These are phyloP conservation scores for Coemansia erecta DNA, from an alignment of 192 early-diverging fungal species.

Conservation along the genomic window DNA sequence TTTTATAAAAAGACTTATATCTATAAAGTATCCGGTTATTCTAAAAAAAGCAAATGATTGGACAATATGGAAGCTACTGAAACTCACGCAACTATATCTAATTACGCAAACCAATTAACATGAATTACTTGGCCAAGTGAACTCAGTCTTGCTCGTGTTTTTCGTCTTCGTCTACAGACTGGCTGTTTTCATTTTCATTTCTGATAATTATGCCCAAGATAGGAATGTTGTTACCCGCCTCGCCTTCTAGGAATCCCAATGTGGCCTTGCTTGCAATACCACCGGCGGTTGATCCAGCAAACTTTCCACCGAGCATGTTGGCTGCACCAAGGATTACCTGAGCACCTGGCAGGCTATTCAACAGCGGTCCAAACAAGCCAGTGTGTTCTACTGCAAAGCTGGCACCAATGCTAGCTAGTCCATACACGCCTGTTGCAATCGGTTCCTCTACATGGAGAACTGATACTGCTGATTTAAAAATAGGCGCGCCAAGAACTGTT, in stretches of 20 bases:
- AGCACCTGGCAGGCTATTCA: slow-evolving; percentile 33
- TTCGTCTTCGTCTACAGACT: not conserved
- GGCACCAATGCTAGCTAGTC: slow-evolving; percentile 40
- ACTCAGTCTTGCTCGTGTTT: not conserved
- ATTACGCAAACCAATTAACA: no score
- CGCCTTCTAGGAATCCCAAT: slow-evolving; percentile 29
- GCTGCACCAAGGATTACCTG: slow-evolving; percentile 34
- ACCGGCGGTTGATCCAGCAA: slow-evolving; percentile 42
- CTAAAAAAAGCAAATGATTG: no score
- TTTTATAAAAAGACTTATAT: no score
- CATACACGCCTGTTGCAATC: slow-evolving; percentile 32
- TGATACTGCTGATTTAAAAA: slow-evolving; percentile 35
- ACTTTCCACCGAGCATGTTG: slow-evolving; percentile 30
- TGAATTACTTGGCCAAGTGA: not conserved
- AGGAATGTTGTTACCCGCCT: slow-evolving; percentile 29
- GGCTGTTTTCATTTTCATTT: slow-evolving; percentile 12
- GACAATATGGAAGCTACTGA: no score
- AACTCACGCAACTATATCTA: no score
- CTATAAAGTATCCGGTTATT: no score
- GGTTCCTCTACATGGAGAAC: slow-evolving; percentile 20
- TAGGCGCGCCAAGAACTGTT: slow-evolving; percentile 18
- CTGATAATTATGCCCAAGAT: slow-evolving; percentile 45
- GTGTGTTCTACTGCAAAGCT: slow-evolving; percentile 44
- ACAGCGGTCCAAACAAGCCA: slow-evolving; percentile 34
- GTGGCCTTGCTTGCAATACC: slow-evolving; percentile 28